Conservation (phyloP, 768 basidiomycete species). For the Candolleomyces efflorescens region DNA sequence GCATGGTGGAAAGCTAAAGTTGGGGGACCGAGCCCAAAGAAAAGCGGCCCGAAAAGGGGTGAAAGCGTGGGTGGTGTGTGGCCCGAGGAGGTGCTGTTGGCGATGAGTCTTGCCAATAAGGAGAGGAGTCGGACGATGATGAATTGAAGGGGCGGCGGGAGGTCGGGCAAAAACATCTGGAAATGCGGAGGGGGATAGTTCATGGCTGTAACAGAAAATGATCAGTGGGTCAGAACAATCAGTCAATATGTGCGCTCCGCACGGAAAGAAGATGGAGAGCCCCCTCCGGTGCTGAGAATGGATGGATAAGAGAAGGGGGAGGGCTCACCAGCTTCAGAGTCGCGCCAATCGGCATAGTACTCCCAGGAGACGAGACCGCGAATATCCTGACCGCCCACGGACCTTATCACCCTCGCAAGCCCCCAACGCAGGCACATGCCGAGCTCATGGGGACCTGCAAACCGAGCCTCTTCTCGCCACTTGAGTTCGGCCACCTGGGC, state of each 20-base stretch:
- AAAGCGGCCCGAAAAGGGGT: constrained; percentile 81
- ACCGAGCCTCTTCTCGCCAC: constrained; percentile 78
- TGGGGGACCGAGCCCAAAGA: constrained; percentile 74
- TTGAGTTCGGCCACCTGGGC: constrained; percentile 43
- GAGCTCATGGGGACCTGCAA: constrained; percentile 83
- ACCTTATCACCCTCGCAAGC: constrained; percentile 71
- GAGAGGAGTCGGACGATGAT: constrained; percentile 69
- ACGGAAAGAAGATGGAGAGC: too few relatives aligned
- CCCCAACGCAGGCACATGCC: constrained; percentile 95
- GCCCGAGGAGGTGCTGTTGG: constrained; percentile 80
- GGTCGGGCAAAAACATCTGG: constrained; percentile 54
- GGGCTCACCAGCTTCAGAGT: constrained; percentile 72
- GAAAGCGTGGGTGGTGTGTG: constrained; percentile 90
- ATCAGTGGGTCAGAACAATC: background rate
- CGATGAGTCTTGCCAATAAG: constrained; percentile 78
- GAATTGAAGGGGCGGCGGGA: constrained; percentile 51
- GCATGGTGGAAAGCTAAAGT: constrained; percentile 46
- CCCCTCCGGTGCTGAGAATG: background rate
- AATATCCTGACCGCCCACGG: constrained; percentile 65
- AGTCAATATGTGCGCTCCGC: background rate
- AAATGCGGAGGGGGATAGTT: constrained; percentile 74
- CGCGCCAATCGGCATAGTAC: constrained; percentile 75
- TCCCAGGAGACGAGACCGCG: constrained; percentile 87
- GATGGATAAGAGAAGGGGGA: background rate
- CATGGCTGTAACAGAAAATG: constrained; percentile 34